phyloP scores from a whole-genome alignment of 345 rosid genomes.

The Arabidopsis thaliana region TAIR10.1 NC_003075.7:8839501-8840000 shows the following conservation, averaged over 20 bases:
- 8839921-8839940: slow-evolving; percentile 33
- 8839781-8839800: slow-evolving; percentile 71
- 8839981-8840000: slow-evolving; percentile 74
- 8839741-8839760: slow-evolving; percentile 80
- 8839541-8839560: slow-evolving; percentile 59
- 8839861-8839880: slow-evolving; percentile 75
- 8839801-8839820: slow-evolving; percentile 25
- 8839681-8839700: slow-evolving; percentile 81
- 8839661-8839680: slow-evolving; percentile 69
- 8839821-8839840: slow-evolving; percentile 44
- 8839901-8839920: slow-evolving; percentile 20
- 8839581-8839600: slow-evolving; percentile 78
- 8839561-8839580: slow-evolving; percentile 71
- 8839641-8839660: slow-evolving; percentile 68
- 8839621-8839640: slow-evolving; percentile 59
- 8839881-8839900: slow-evolving; percentile 35
- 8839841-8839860: slow-evolving; percentile 65
- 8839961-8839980: slow-evolving; percentile 74
- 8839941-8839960: slow-evolving; percentile 92
- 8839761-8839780: slow-evolving; percentile 76
- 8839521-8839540: slow-evolving; percentile 43
- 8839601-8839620: slow-evolving; percentile 73
- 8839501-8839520: slow-evolving; percentile 12
- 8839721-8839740: slow-evolving; percentile 70
- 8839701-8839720: slow-evolving; percentile 95